Evolutionary conservation across 2,329 filamentous ascomycete genomes (phyloP).

Genomic region (Hirsutella thompsonii): DNA sequence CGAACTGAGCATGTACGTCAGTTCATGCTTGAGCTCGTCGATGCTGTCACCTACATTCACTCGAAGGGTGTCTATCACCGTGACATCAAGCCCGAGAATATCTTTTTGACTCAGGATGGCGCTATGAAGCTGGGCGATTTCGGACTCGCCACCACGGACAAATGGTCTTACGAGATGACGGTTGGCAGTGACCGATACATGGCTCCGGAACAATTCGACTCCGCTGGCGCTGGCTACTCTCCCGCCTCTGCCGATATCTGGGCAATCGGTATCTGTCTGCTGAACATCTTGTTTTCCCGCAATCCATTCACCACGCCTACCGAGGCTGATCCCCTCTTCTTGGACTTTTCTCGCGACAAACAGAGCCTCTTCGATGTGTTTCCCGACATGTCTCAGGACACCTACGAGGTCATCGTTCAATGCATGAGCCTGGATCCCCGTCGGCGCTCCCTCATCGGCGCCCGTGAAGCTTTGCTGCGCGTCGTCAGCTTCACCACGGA

Average conservation of each 20-base stretch:
- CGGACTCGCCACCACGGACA: constrained; percentile 77
- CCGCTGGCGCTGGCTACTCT: constrained; percentile 74
- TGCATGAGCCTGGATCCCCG: constrained; percentile 84
- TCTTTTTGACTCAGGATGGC: constrained; percentile 79
- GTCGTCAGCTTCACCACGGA: constrained; percentile 87
- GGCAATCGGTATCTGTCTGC: constrained; percentile 90
- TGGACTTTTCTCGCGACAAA: constrained; percentile 86
- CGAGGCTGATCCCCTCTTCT: constrained; percentile 80
- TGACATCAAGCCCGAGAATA: constrained; percentile 99
- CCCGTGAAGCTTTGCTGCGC: constrained; percentile 65
- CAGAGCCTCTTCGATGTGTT: constrained; percentile 97
- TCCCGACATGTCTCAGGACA: constrained; percentile 96
- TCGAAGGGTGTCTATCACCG: constrained; percentile 85
- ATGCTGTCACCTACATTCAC: constrained; percentile 84
- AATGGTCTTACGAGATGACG: constrained; percentile 83
- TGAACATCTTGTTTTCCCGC: constrained; percentile 92
- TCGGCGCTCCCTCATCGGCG: constrained; percentile 70
- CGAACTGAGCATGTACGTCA: constrained; percentile 94
- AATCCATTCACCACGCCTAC: constrained; percentile 92
- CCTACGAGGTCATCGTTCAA: constrained; percentile 83
- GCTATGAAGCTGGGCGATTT: constrained; percentile 96
- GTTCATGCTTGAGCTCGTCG: constrained; percentile 91
- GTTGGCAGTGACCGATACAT: constrained; percentile 98
- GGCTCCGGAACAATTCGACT: constrained; percentile 96
- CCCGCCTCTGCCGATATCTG: constrained; percentile 90